Base-by-base conservation (phyloP, 2,329 filamentous ascomycete genomes). In the Polytolypa hystricis region DNA sequence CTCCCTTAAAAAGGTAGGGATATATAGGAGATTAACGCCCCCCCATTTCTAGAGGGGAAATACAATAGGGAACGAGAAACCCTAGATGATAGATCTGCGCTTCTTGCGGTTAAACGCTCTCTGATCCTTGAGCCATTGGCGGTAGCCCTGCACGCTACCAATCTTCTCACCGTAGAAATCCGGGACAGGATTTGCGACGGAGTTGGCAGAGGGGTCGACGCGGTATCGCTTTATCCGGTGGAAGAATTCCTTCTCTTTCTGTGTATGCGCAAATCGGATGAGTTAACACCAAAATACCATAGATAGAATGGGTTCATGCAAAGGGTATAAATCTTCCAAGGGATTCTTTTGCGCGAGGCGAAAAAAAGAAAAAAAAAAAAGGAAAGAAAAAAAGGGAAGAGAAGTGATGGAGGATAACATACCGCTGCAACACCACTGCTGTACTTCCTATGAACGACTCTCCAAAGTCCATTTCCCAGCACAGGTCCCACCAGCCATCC, bases 131-230 rank as follows among this genome's bases (percentile, higher is more conserved):
- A 98, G 66, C 91, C 91, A 98, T 59, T 85, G 80, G 52, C 91
- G 71, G 61, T 96, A 98, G 31, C 84, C 87, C 37, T 79, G 72
- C 15, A 96, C 85, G 52, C 86, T 94, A 35, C 83, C 84, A 51
- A 98, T 94, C 72, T 95, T 96, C 67, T 98, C 91, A 51, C 91
- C 91, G 54, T 98, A 98, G 64, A 94, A 98, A 58, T 98, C 91
- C 29, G 89, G 87, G 1, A 94, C 84, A 12, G 91, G 91, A 65
- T 96, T 96, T 35, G 84, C 76, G 49, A 91, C 79, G 27, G 84
- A 93, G 44, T 86, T 93, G 37, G 81, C 81, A 11, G 79, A 82
- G 3, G 91, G 89, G 58, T 98, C 89, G 43, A 93, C 89, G 17
- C 91, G 79, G 66, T 91, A 81, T 61, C 81, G 84, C 70, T 87